Evolutionary conservation across 1,284 basidiomycete genomes (phyloP), one percentile per base, ranked within the genome.

Genomic region (Takashimella tepidaria): DNA sequence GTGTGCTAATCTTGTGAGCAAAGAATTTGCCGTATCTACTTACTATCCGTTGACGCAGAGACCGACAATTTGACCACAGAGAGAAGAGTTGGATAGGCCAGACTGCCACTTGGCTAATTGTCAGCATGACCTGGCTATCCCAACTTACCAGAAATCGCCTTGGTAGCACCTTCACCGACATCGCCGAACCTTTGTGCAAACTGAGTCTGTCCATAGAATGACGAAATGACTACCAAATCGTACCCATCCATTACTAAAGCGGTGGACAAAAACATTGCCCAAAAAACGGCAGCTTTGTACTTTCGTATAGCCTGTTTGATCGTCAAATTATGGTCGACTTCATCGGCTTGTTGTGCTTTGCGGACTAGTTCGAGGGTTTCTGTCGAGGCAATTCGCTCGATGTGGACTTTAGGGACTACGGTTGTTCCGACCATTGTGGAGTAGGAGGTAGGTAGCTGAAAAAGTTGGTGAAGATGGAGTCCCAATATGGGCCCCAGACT

Each of bases 61-160:
- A 50, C 74, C 75, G 40, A 72, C 58, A 56, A 77, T 67, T 45
- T 65, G 63, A 27, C 74, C 73, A 24, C 66, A 69, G 26, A 58
- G 40, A 20, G 66, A 68, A 13, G 64, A 68, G 61, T 75, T 75
- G 44, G 61, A 59, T 8, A 77, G 62, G 16, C 71, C 77, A 23
- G 73, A 68, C 50, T 79, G 78, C 77, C 77, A 79, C 1, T 70
- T 58, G 1, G 77, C 73, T 3, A 74, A 5, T 16, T 20, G 26
- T 74, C 64, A 41, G 61, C 55, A 55, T 67, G 70, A 41, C 27
- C 8, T 4, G 20, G n/a, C n/a, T n/a, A 27, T 25, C 23, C 12
- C 27, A 26, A 16, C 47, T 37, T 37, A 51, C 54, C 47, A 3
- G 55, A 45, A 37, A 67, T 62, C 21, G 45, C 42, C 27, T 60